Evolutionary conservation across 1,139 yeast species (phyloP).

Genomic region (Debaryomycetaceae sp.): DNA sequence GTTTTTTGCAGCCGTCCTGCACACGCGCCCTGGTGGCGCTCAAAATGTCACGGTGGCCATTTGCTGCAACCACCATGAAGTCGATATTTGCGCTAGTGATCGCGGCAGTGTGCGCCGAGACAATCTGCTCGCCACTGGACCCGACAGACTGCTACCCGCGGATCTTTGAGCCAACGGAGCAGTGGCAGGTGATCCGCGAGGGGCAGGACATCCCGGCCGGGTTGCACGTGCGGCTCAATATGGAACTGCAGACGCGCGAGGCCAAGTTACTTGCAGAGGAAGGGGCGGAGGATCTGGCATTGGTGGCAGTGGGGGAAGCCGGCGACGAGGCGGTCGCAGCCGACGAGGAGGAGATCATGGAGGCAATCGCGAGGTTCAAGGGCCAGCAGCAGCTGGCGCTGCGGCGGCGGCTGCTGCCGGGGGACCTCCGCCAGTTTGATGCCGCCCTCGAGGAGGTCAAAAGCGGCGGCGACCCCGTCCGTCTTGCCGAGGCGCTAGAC

Average conservation of each 20-base stretch:
- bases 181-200: conserved; percentile 66
- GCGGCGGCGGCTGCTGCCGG: conserved; percentile 9
- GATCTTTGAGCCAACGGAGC: conserved; percentile 52
- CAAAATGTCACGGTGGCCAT: too few relatives aligned
- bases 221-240: conserved; percentile 64
- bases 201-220: conserved; percentile 78
- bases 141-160: conserved; percentile 59
- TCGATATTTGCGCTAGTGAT: too few relatives aligned
- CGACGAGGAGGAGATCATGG: conserved; percentile 9
- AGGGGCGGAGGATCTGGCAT: conserved; percentile 10
- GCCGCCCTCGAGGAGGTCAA: conserved; percentile 26
- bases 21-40: too few relatives aligned
- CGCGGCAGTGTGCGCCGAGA: conserved; percentile 15
- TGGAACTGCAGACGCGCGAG: conserved; percentile 63
- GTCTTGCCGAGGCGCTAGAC: conserved; percentile 34
- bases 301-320: conserved; percentile 9
- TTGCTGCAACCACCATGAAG: too few relatives aligned
- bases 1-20: too few relatives aligned
- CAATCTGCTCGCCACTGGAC: conserved; percentile 44
- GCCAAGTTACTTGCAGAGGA: conserved; percentile 52
- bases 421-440: conserved; percentile 22
- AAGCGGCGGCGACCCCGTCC: conserved; percentile 12
- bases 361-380: conserved; percentile 6
- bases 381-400: conserved; percentile 1
- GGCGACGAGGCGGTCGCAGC: conserved; percentile 12